These are phyloP conservation scores for Alternaria conjuncta DNA, from an alignment of 2,329 filamentous ascomycete species.

Conservation along the genomic window DNA sequence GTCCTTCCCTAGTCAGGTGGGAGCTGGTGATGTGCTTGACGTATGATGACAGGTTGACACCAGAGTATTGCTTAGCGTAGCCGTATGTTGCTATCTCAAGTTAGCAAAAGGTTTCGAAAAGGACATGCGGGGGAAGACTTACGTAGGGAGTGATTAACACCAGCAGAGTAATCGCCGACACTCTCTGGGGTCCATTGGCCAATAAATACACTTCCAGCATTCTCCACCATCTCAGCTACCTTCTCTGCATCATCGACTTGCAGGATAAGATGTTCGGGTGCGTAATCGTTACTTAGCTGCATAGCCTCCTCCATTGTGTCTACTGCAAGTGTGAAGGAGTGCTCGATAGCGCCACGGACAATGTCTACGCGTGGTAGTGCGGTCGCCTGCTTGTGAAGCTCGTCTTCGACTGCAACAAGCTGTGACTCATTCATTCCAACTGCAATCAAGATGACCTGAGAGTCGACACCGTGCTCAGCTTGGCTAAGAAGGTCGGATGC, in stretches of 20 bases:
- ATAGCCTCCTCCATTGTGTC: conserved; percentile 77
- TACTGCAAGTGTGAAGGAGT: conserved; percentile 85
- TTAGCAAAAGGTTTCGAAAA: no score
- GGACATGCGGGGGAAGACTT: no score
- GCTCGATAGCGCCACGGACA: conserved; percentile 84
- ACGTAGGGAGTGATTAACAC: conserved; percentile 97
- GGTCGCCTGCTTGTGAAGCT: conserved; percentile 85
- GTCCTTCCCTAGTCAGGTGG: conserved; percentile 82
- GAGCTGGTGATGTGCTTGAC: conserved; percentile 98
- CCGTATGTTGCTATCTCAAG: conserved; percentile 97
- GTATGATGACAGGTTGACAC: conserved; percentile 94
- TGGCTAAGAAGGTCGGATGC: conserved; percentile 94
- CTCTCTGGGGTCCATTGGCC: conserved; percentile 97
- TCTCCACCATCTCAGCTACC: conserved; percentile 80
- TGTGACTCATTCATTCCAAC: conserved; percentile 77
- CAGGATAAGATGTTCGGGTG: conserved; percentile 94
- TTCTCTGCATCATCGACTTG: conserved; percentile 80
- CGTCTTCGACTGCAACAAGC: conserved; percentile 84
- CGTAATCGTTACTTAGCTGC: conserved; percentile 89
- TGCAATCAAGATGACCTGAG: conserved; percentile 90
- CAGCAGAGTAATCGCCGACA: conserved; percentile 96
- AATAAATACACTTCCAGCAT: conserved; percentile 95
- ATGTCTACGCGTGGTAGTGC: conserved; percentile 91
- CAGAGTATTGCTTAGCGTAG: conserved; percentile 97
- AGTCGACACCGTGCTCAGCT: conserved; percentile 95